phyloP scores from a whole-genome alignment of 352 stramenopile genomes.

The Pythium myriotylum region DNA sequence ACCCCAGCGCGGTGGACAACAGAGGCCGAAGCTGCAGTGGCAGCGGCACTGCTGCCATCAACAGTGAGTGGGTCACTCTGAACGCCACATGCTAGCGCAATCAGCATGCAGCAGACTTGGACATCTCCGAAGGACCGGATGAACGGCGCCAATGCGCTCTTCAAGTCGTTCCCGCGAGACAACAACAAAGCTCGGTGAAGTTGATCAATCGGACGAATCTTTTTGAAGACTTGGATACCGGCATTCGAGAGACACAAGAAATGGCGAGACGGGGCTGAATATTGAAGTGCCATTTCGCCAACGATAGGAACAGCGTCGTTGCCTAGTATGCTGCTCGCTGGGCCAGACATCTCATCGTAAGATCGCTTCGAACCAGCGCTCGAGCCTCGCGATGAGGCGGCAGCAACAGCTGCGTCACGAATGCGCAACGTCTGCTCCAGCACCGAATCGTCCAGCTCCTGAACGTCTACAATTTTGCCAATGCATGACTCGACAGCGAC shows the following conservation, averaged over 20 bases:
- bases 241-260: constrained; percentile 86
- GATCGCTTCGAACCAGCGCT: constrained; percentile 51
- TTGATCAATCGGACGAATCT: constrained; percentile 88
- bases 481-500: constrained; percentile 78
- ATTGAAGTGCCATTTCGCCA: constrained; percentile 85
- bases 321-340: constrained; percentile 28
- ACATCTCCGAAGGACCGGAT: constrained; percentile 83
- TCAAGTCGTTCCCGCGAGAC: constrained; percentile 68
- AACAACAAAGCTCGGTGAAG: constrained; percentile 77
- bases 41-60: constrained; percentile 46
- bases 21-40: constrained; percentile 37
- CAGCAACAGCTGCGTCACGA: constrained; percentile 16
- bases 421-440: constrained; percentile 15
- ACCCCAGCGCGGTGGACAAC: constrained; percentile 49
- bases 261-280: constrained; percentile 75
- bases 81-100: constrained; percentile 85
- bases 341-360: constrained; percentile 70
- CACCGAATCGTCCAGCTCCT: constrained; percentile 50
- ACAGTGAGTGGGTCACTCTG: constrained; percentile 72
- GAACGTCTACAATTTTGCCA: constrained; percentile 83
- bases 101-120: constrained; percentile 89
- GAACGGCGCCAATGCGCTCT: constrained; percentile 68
- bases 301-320: constrained; percentile 47
- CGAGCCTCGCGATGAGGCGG: constrained; percentile 3
- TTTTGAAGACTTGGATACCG: constrained; percentile 90